phyloP scores from a whole-genome alignment of 2,329 filamentous ascomycete genomes.

The Amauroascus niger region DNA sequence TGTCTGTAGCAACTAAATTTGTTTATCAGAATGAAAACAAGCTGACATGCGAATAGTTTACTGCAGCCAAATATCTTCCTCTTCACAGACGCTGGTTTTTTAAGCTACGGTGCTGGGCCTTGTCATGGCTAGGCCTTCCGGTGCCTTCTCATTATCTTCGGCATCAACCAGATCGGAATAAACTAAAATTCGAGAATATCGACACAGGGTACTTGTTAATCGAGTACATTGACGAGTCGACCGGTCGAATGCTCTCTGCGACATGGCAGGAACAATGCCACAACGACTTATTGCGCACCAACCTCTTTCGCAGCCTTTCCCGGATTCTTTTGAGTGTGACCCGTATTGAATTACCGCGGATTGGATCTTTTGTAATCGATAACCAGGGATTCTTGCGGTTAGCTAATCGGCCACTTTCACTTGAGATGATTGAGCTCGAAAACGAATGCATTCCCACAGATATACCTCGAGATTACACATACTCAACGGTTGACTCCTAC shows the following conservation, averaged over 20 bases:
- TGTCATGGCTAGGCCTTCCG: background rate
- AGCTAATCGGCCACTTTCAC: slow-evolving; percentile 21
- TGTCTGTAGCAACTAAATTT: too few relatives aligned
- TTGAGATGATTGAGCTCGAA: slow-evolving; percentile 21
- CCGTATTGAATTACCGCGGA: slow-evolving; percentile 23
- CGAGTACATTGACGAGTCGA: slow-evolving; percentile 18
- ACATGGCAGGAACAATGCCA: slow-evolving; percentile 17
- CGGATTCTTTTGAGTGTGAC: background rate
- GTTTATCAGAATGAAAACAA: too few relatives aligned
- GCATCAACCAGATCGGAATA: slow-evolving; percentile 26
- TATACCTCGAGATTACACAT: slow-evolving; percentile 22
- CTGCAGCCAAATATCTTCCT: too few relatives aligned
- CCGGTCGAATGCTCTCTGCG: slow-evolving; percentile 20
- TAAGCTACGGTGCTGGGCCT: too few relatives aligned
- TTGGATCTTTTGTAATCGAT: slow-evolving; percentile 30
- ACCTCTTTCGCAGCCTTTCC: slow-evolving; percentile 16
- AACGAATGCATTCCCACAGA: slow-evolving; percentile 22
- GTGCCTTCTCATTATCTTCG: slow-evolving; percentile 20
- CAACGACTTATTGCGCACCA: slow-evolving; percentile 13
- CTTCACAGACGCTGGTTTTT: too few relatives aligned
- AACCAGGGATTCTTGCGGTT: slow-evolving; percentile 20
- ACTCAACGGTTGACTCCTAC: slow-evolving; percentile 22
- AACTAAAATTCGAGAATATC: background rate
- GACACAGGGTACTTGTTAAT: slow-evolving; percentile 18
- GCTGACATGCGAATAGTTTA: too few relatives aligned